Conservation (phyloP, 2,329 filamentous ascomycete species). For the Fusarium liriodendri region DNA sequence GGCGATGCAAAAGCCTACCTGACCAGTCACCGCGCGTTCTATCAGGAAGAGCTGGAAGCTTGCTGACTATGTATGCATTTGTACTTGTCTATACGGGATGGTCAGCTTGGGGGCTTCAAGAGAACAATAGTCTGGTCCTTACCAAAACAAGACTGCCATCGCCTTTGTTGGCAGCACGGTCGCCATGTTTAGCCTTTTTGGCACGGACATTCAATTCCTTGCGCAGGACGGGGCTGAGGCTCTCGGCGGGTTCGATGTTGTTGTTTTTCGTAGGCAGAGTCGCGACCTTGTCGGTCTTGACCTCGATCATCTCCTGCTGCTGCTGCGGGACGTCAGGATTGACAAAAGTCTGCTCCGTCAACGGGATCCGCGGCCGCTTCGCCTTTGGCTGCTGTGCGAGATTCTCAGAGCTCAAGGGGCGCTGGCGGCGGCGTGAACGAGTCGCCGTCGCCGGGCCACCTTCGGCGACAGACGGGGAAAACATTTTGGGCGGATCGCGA, state of each 20-base stretch:
- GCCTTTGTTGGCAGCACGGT: constrained; percentile 71
- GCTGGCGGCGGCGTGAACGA: constrained; percentile 70
- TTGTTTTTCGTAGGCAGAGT: constrained; percentile 58
- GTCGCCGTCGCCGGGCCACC: constrained; percentile 67
- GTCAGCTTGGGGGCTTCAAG: constrained; percentile 32
- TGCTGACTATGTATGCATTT: constrained; percentile 85
- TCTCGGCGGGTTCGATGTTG: constrained; percentile 60
- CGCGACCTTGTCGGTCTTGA: constrained; percentile 64
- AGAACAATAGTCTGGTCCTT: constrained; percentile 41
- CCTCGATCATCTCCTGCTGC: constrained; percentile 65
- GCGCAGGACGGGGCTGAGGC: constrained; percentile 51
- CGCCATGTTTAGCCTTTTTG: constrained; percentile 71
- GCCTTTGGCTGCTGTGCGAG: constrained; percentile 69
- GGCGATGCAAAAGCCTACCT: constrained; percentile 63
- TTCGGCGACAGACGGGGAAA: constrained; percentile 65
- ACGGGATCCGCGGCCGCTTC: constrained; percentile 69
- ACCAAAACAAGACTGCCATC: constrained; percentile 76
- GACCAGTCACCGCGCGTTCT: constrained; percentile 74
- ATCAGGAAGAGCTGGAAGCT: constrained; percentile 84
- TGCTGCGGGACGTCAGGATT: constrained; percentile 58
- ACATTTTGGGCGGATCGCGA: constrained; percentile 60
- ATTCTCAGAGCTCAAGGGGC: constrained; percentile 67
- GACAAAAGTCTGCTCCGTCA: constrained; percentile 67
- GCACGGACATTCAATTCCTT: constrained; percentile 70
- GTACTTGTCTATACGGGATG: constrained; percentile 75